Evolutionary conservation across 2,329 filamentous ascomycete species (phyloP).

Genomic region (Aspergillus hiratsukae): DNA sequence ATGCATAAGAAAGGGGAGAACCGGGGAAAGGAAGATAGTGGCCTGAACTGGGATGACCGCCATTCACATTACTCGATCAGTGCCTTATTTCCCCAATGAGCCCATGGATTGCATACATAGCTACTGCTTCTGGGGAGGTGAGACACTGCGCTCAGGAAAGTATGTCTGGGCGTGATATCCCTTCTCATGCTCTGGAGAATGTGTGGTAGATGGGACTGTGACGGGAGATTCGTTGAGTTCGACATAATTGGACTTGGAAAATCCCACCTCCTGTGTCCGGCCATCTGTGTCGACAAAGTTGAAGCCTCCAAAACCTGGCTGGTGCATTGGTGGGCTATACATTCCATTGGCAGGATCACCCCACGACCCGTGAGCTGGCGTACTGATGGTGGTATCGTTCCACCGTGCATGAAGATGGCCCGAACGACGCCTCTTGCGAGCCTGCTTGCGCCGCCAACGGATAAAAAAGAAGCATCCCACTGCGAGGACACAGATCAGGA

Average conservation of each 20-base stretch:
- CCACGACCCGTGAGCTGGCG: conserved; percentile 26
- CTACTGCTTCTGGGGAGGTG: not conserved
- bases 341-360: conserved; percentile 11
- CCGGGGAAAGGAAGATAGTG: not conserved
- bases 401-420: conserved; percentile 31
- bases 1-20: not conserved
- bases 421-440: conserved; percentile 22
- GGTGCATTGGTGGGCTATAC: conserved; percentile 9
- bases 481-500: conserved; percentile 28
- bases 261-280: conserved; percentile 18
- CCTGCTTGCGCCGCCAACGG: conserved; percentile 37
- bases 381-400: conserved; percentile 30
- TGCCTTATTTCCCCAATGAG: not conserved
- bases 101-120: not conserved
- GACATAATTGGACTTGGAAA: conserved; percentile 7
- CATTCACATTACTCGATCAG: not conserved
- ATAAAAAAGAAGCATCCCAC: conserved; percentile 42
- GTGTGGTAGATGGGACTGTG: conserved; percentile 1
- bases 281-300: conserved; percentile 28
- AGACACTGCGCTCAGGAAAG: not conserved
- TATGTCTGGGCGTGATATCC: not conserved
- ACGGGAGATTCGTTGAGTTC: conserved; percentile 4
- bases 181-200: conserved; percentile 8
- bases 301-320: conserved; percentile 15
- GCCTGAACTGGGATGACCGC: not conserved